Evolutionary conservation across 78 protist species (phyloP), one percentile per base, ranked within the genome.

Genomic region (Pigoraptor vietnamica): DNA sequence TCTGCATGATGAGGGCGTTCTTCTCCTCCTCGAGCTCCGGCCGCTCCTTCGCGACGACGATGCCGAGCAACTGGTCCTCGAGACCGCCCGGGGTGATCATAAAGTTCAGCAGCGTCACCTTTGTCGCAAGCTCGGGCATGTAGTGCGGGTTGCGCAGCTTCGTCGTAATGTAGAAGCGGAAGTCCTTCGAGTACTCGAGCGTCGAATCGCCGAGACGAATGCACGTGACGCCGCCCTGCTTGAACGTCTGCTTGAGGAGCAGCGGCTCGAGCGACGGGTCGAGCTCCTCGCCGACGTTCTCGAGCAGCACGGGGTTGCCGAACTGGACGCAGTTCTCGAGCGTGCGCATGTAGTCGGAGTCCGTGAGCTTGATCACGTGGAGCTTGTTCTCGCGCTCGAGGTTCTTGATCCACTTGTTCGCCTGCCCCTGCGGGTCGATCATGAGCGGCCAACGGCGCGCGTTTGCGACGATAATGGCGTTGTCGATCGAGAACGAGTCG

Each of bases 401-500:
- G 40, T 81, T 82, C 39, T 87, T 37, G 88, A 95, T 86, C 97
- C 97, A 97, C 89, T 89, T 94, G 91, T 96, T 96, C 37, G 97
- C 98, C 91, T 96, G 98, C 37, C 97, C 97, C 88, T 95, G 97
- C 36, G 98, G 98, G 86, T 96, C 98, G 87, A 97, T 95, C 92
- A 96, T 24, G 36, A 97, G 95, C 40, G 98, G 97, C 98, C 98
- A 98, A 1, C 98, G 93, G 0, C 94, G 89, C 25, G 96, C 36
- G 35, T 93, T 83, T 35, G 29, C 2, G 38, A 96, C 37, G 82
- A 98, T 92, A 90, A 97, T 84, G 2, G 95, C 99, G 93, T 97
- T 98, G 90, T 96, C 98, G 0, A 79, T 35, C 24, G 97, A 96
- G 83, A 95, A 89, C 2, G 55, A 0, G 93, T 98, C 99, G 36